These are phyloP conservation scores for Ceratocystis destructans DNA, from an alignment of 2,329 filamentous ascomycete species.

Conservation along the genomic window DNA sequence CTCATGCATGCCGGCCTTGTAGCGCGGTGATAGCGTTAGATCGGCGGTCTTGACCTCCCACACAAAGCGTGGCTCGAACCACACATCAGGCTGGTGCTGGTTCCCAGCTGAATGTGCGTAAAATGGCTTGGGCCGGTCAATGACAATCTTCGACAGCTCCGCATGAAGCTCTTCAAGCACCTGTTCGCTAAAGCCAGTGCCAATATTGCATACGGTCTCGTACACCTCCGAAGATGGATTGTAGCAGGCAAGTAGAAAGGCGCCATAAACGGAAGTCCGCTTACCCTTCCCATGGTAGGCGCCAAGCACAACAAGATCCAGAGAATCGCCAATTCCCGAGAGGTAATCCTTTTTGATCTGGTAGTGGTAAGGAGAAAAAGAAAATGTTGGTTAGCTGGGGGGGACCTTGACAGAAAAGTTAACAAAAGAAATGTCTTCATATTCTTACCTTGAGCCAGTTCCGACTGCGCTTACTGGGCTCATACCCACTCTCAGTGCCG, in stretches of 20 bases:
- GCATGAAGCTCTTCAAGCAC: constrained; percentile 76
- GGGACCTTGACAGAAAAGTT: neutral
- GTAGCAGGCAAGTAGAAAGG: constrained; percentile 90
- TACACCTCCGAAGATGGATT: constrained; percentile 68
- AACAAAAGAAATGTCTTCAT: neutral
- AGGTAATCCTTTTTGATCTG: constrained; percentile 98
- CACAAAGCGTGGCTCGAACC: constrained; percentile 88
- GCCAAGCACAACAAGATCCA: constrained; percentile 89
- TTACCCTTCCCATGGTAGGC: constrained; percentile 93
- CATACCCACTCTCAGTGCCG: constrained; percentile 81
- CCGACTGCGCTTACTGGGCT: constrained; percentile 86
- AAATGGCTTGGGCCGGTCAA: constrained; percentile 86
- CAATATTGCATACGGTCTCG: constrained; percentile 96
- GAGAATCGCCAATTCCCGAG: constrained; percentile 79
- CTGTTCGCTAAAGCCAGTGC: constrained; percentile 92
- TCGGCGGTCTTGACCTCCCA: constrained; percentile 99
- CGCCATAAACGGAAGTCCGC: constrained; percentile 87
- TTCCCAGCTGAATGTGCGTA: constrained; percentile 72
- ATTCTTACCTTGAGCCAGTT: constrained; percentile 84
- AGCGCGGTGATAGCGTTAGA: constrained; percentile 79
- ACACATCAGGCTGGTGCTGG: constrained; percentile 94
- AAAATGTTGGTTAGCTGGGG: neutral
- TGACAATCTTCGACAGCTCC: constrained; percentile 60
- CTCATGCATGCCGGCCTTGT: constrained; percentile 78
- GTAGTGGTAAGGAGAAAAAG: neutral